Evolutionary conservation across 768 basidiomycete species (phyloP), one percentile per base, ranked within the genome.

Genomic region (Psilocybe cyanescens): DNA sequence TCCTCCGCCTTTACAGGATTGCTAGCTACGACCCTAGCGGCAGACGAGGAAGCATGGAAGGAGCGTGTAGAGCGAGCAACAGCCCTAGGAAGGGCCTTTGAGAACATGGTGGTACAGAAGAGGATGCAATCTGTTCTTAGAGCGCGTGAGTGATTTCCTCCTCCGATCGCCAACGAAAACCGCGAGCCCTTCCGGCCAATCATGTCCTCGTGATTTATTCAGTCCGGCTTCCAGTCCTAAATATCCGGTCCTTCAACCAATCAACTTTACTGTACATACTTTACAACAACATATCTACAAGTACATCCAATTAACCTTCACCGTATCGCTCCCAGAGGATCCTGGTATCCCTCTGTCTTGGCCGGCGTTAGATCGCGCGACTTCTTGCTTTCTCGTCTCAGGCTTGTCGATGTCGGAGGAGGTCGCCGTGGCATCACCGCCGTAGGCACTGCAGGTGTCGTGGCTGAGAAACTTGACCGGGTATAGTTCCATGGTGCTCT

Each of bases 1-100:
- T 94, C 88, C 76, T 93, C 83, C 14, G 93, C 94, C 74, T 87
- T 91, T 65, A 88, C 83, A 28, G 91, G 89, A 69, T 84, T 89
- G 50, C 90, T 87, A 44, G 86, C 86, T 60, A 86, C 85, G 65
- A 93, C 81, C 70, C 80, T 85, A 63, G 81, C 76, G 24, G 80
- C 83, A 45, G 85, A 76, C 7, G 85, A 74, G 2, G 94, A 87
- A 1, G 87, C 79, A 70, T 87, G 85, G 75, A 94, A 94, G 4
- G 86, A 77, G 64, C 90, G 83, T 35, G 76, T 77, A 49, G 81
- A 73, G 67, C 78, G 82, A 58, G 74, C 67, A 55, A 88, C 75
- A 59, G 82, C 77, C 73, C 81, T 84, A 49, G 80, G 81, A 64
- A 93, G 73, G 61, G 83, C 77, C 76, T 84, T 91, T 76, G 79